Percentiles rank a stretch among this genome's conserved stretches.
These are phyloP conservation scores for Trichomonas gallinae DNA, from an alignment of 208 protist genomes.

Conservation along the genomic window DNA sequence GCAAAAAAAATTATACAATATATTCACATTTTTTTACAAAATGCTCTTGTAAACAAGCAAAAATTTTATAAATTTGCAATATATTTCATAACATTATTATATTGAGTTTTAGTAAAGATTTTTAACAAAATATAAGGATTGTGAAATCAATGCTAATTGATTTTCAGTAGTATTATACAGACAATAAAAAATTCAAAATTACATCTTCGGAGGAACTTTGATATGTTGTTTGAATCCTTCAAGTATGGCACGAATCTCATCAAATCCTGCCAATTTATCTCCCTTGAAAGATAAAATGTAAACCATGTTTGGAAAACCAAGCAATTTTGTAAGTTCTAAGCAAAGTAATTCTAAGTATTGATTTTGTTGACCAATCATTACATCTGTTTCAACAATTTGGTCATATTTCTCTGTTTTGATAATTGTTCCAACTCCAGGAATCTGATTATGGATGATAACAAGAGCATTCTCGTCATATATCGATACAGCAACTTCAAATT, in stretches of 20 bases:
- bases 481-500: background rate
- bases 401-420: background rate
- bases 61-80: too few relatives aligned
- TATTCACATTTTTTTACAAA: too few relatives aligned
- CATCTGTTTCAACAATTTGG: background rate
- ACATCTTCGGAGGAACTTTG: background rate
- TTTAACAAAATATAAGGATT: too few relatives aligned
- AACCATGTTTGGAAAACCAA: background rate
- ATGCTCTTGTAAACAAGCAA: too few relatives aligned
- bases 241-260: background rate
- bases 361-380: background rate
- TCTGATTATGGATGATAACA: background rate
- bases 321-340: background rate
- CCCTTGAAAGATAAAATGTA: background rate
- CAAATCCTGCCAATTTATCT: background rate
- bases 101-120: too few relatives aligned
- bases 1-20: too few relatives aligned
- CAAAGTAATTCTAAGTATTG: background rate
- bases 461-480: background rate
- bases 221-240: background rate
- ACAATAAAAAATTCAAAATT: too few relatives aligned
- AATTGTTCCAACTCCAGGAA: background rate
- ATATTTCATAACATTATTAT: too few relatives aligned
- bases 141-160: too few relatives aligned
- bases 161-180: too few relatives aligned